Conservation (phyloP, 2,329 filamentous ascomycete genomes). For the Claviceps spartinae region DNA sequence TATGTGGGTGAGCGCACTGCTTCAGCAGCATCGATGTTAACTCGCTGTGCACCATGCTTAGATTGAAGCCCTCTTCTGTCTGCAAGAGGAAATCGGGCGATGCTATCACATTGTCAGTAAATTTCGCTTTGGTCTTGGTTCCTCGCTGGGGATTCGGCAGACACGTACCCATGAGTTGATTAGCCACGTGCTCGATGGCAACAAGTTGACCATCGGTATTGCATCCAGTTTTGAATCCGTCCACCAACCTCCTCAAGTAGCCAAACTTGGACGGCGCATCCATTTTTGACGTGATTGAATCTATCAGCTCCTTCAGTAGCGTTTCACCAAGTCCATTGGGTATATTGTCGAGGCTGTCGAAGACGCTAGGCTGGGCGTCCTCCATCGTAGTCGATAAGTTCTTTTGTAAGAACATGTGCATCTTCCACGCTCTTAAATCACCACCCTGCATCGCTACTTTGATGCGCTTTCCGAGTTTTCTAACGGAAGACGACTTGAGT, state of each 20-base stretch:
- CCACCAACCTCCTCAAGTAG: constrained; percentile 27
- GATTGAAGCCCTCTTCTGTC: constrained; percentile 18
- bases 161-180: constrained; percentile 24
- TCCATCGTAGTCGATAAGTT: constrained; percentile 21
- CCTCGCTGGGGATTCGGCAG: no score
- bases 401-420: constrained; percentile 29
- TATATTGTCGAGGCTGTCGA: constrained; percentile 17
- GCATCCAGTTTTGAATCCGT: constrained; percentile 16
- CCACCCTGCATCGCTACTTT: constrained; percentile 20
- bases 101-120: constrained; percentile 13
- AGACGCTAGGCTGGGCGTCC: constrained; percentile 19
- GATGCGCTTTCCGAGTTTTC: constrained; percentile 23
- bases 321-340: constrained; percentile 16
- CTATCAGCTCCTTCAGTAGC: constrained; percentile 20
- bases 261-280: constrained; percentile 18
- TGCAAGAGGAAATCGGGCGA: constrained; percentile 16
- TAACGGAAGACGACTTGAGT: constrained; percentile 18
- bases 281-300: constrained; percentile 19
- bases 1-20: constrained; percentile 19
- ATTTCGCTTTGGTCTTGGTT: not conserved
- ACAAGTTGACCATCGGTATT: constrained; percentile 27
- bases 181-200: constrained; percentile 29
- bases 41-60: constrained; percentile 28
- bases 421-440: constrained; percentile 30
- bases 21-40: constrained; percentile 23